Percentiles rank a stretch among this genome's conserved stretches.
phyloP scores from a whole-genome alignment of 2,329 filamentous ascomycete species.

The Beauveria pseudobassiana region DNA sequence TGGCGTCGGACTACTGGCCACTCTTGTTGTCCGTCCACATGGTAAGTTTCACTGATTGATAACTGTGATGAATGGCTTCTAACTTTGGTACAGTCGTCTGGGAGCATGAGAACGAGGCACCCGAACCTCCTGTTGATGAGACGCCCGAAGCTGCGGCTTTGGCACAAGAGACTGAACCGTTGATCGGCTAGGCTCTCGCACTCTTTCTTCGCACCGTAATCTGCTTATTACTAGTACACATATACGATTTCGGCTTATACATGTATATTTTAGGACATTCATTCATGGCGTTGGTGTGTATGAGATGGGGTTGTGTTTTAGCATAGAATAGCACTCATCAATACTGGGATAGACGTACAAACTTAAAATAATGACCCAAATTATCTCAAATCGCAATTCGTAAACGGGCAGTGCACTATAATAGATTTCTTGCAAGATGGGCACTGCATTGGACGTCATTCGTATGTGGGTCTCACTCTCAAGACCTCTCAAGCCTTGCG shows the following conservation, averaged over 20 bases:
- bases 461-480: not conserved
- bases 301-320: not conserved
- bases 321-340: not conserved
- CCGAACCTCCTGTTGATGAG: not conserved
- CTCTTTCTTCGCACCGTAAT: not conserved
- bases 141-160: not conserved
- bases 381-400: not conserved
- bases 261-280: not conserved
- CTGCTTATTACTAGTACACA: not conserved
- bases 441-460: not conserved
- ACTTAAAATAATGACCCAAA: not conserved
- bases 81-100: not conserved
- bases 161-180: not conserved
- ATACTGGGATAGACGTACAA: not conserved
- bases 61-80: not conserved
- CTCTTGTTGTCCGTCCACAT: slow-evolving; percentile 65
- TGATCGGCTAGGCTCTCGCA: not conserved
- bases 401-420: not conserved
- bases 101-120: slow-evolving; percentile 7
- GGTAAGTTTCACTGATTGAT: slow-evolving; percentile 44
- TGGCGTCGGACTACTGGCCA: slow-evolving; percentile 54
- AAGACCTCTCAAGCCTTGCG: not conserved
- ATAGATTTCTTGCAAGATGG: not conserved
- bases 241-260: not conserved
- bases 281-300: not conserved